These are phyloP conservation scores for Rhodotorula mucilaginosa DNA, from an alignment of 1,284 basidiomycete species.

Conservation along the genomic window DNA sequence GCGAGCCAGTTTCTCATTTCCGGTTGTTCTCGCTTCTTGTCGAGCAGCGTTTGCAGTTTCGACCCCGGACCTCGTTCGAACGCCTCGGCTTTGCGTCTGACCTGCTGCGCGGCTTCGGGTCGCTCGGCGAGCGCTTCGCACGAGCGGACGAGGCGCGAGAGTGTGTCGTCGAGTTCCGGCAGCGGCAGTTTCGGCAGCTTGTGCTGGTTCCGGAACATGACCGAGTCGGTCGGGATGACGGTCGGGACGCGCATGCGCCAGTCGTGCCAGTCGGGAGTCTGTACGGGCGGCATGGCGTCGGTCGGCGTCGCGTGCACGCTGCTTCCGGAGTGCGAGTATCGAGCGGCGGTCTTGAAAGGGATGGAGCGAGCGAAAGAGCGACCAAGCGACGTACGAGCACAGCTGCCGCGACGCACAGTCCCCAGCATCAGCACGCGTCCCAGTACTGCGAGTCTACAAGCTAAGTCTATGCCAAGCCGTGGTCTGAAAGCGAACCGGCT, in stretches of 20 bases:
- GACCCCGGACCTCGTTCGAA: conserved; percentile 30
- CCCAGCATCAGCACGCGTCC: no score
- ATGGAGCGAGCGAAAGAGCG: no score
- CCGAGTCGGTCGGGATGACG: conserved; percentile 20
- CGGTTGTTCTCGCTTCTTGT: conserved; percentile 28
- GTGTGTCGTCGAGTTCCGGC: conserved; percentile 33
- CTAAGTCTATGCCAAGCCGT: no score
- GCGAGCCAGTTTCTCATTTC: conserved; percentile 42
- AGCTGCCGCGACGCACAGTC: no score
- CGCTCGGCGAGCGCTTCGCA: conserved; percentile 31
- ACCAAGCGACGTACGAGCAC: no score
- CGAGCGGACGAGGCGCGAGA: conserved; percentile 32
- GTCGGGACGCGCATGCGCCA: conserved; percentile 40
- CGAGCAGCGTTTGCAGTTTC: conserved; percentile 37
- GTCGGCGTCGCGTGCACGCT: neutral
- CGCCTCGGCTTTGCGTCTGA: conserved; percentile 23
- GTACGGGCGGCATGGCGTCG: conserved; percentile 4
- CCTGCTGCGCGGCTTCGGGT: conserved; percentile 19
- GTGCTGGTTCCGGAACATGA: conserved; percentile 34
- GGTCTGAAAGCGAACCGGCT: no score
- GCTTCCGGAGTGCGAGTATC: neutral
- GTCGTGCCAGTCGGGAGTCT: conserved; percentile 1
- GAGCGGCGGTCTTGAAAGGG: no score
- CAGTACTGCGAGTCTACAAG: no score
- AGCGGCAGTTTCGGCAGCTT: conserved; percentile 40